Evolutionary conservation across 2,329 filamentous ascomycete genomes (phyloP), one percentile per base, ranked within the genome.

Genomic region (Pseudogymnoascus sp.): DNA sequence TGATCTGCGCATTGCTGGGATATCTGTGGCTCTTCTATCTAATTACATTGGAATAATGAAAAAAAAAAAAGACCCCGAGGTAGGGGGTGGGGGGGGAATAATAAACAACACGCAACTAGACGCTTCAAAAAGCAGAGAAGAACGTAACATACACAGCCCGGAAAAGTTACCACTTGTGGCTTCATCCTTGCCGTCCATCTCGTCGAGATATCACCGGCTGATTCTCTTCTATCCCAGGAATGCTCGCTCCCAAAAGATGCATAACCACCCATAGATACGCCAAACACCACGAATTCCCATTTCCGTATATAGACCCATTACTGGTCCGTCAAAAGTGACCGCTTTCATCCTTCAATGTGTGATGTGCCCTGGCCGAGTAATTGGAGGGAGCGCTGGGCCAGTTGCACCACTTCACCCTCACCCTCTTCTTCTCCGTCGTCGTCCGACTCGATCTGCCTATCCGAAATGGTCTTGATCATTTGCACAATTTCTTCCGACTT

Each of bases 401-500:
- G 83, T 67, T 87, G 92, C 65, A 97, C 90, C 47, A 97, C 92
- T 74, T 97, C 93, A 62, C 88, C 90, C 73, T 97, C 92, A 50
- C 94, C 92, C 63, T 96, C 92, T 68, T 96, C 92, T 57, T 88
- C 90, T 65, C 87, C 87, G 67, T 92, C 90, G 66, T 92, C 89
- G 63, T 96, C 92, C 0, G 89, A 88, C 69, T 96, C 92, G 65
- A 96, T 83, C 68, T 89, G 90, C 71, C 89, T 90, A 71, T 95
- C 92, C 18, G 92, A 90, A 71, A 99, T 97, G 65, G 85, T 85
- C 73, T 89, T 90, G 65, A 97, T 94, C 82, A 96, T 92, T 64
- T 90, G 85, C 61, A 97, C 89, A 66, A 99, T 89, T 66, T 96
- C 91, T 65, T 93, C 89, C 1, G 92, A 92, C 71, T 93, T 89